Evolutionary conservation across 768 basidiomycete species (phyloP), one percentile per base, ranked within the genome.

Genomic region (Boletellus sp.): DNA sequence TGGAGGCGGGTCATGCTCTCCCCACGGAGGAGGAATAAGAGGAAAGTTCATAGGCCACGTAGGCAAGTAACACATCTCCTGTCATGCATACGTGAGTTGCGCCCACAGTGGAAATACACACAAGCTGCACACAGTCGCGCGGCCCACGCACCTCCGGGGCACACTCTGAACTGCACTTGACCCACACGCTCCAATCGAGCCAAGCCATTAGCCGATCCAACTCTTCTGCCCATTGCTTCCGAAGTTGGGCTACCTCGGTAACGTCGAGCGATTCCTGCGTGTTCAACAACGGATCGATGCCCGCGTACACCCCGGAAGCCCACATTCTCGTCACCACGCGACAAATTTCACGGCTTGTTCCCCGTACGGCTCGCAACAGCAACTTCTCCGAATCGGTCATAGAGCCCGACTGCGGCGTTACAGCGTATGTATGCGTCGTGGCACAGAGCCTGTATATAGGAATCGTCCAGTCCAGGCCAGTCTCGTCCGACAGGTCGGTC

Each of bases 161-260:
- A 62, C 80, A 81, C 0, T 60, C 70, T 17, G 78, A 78, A 0
- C 59, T 55, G 49, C 79, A 80, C 26, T 63, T 74, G 6, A 72
- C 60, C 79, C 79, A 81, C 13, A 67, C 58, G 47, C 67, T 70
- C 78, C 79, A 80, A 47, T 75, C 78, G 1, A 81, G 58, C 79
- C 79, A 80, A 0, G 35, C 38, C 70, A 79, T 76, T 19, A 80
- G 52, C 45, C 54, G 34, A n/a, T 45, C 15, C 23, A 36, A 22
- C 10, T 35, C 44, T 23, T 26, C 34, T 17, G 11, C 4, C 78
- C 78, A 80, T 2, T 50, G 32, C 6, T 13, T 28, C 3, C 63
- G 33, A 22, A 71, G 41, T 6, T 17, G 31, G 2, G 16, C 45
- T 15, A 55, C 31, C 24, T 45, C 31, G 2, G 28, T 32, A 3